Evolutionary conservation across 257 asterid genomes (phyloP), one percentile per base, ranked within the genome.

Genomic region (Eucommia ulmoides): DNA sequence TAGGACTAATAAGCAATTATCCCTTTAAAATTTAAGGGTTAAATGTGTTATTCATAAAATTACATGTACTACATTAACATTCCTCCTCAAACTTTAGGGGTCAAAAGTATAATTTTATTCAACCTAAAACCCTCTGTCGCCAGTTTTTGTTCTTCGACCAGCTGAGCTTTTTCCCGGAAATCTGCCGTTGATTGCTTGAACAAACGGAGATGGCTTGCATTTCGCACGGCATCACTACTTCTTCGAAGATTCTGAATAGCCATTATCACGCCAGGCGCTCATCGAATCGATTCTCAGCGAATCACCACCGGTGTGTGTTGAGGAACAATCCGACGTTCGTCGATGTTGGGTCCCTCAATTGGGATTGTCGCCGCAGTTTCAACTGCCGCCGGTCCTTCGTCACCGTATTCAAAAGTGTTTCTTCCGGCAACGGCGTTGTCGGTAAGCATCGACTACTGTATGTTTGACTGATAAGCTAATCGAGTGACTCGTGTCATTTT

Each of bases 121-220:
- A n/a, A n/a, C n/a, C n/a, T n/a, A n/a, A n/a, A n/a, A n/a, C n/a
- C n/a, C n/a, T n/a, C n/a, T n/a, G n/a, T n/a, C n/a, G n/a, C n/a
- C n/a, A n/a, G n/a, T n/a, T n/a, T n/a, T n/a, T n/a, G n/a, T n/a
- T n/a, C n/a, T n/a, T n/a, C n/a, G n/a, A n/a, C n/a, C n/a, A n/a
- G 38, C 12, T 29, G 38, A 29, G 1, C 7, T 29, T 29, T 29
- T 29, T 14, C 12, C 38, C 10, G 38, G 38, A 29, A 29, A 29
- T n/a, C n/a, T n/a, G n/a, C n/a, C n/a, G n/a, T n/a, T n/a, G n/a
- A n/a, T 29, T 29, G 7, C 38, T 29, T 12, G 6, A 38, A 1
- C 12, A 16, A 38, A 14, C 3, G 6, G 16, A 22, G 23, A 73
- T 73, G 79, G 75, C 79, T 44, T 61, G 70, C 58, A 51, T 61